A percentile compares a stretch with the other conserved stretches of the same genome.
Conservation (phyloP, 2,329 filamentous ascomycete genomes). For the Colletotrichum liriopes region DNA sequence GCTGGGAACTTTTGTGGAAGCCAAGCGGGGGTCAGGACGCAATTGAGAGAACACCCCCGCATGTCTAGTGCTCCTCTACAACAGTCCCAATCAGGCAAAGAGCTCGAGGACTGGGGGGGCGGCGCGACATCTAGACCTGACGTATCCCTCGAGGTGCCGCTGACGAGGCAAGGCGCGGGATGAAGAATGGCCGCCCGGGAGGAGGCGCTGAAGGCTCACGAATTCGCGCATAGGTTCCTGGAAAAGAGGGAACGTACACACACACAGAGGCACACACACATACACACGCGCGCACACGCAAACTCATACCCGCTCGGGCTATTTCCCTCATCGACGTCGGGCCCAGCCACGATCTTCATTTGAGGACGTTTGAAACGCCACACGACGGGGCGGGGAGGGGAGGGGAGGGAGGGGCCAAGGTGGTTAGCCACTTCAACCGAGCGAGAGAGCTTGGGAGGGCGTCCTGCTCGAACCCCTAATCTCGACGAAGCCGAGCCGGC, state of each 20-base stretch:
- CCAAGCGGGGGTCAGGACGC: constrained; percentile 38
- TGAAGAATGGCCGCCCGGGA: constrained; percentile 2
- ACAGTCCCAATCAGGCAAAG: constrained; percentile 37
- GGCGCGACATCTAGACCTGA: constrained; percentile 23
- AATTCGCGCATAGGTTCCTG: constrained; percentile 11
- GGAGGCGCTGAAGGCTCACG: constrained; percentile 1
- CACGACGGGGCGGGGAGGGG: not conserved
- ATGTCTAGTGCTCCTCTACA: constrained; percentile 17
- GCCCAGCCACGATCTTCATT: constrained; percentile 34
- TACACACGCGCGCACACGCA: not conserved
- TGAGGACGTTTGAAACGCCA: constrained; percentile 27
- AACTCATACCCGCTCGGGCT: constrained; percentile 13
- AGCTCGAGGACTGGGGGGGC: constrained; percentile 29
- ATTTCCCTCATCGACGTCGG: constrained; percentile 17
- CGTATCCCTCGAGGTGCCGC: constrained; percentile 20
- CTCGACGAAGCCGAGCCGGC: constrained; percentile 24
- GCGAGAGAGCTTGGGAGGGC: not conserved
- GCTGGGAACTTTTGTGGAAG: constrained; percentile 43
- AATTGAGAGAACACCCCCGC: constrained; percentile 32
- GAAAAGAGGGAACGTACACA: constrained; percentile 6
- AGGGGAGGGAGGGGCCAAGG: not conserved
- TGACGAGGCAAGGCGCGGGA: constrained; percentile 19
- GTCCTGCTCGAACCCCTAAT: constrained; percentile 2
- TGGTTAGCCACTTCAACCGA: not conserved
- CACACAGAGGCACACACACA: not conserved